A percentile compares a stretch with the other conserved stretches of the same genome.
These are phyloP conservation scores for Gossypium bickii DNA, from an alignment of 345 rosid genomes.

Conservation along the genomic window DNA sequence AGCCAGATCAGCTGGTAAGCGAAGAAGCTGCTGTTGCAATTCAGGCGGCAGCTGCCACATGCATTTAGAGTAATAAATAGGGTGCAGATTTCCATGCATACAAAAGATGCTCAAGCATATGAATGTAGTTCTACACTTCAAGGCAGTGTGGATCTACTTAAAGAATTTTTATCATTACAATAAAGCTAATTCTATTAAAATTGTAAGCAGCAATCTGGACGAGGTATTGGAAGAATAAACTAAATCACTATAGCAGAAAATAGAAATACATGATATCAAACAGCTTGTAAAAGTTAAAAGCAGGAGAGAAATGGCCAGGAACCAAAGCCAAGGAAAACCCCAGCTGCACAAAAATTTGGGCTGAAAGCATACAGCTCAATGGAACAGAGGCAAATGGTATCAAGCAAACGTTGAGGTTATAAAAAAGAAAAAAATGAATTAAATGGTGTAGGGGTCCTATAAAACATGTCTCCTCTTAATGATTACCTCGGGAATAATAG, in stretches of 20 bases:
- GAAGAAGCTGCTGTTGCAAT: slow-evolving; percentile 65
- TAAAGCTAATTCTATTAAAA: neutral
- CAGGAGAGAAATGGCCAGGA: neutral
- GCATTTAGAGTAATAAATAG: neutral
- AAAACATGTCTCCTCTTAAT: neutral
- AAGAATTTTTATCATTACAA: neutral
- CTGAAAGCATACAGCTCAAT: neutral
- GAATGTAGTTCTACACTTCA: neutral
- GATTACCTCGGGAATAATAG: slow-evolving; percentile 69
- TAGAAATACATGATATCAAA: neutral
- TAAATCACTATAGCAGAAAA: neutral
- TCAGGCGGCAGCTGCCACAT: slow-evolving; percentile 70
- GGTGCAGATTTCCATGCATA: neutral
- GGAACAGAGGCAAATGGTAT: neutral
- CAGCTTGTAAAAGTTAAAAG: neutral
- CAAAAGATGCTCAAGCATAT: neutral
- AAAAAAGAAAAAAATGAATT: neutral
- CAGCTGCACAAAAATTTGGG: neutral
- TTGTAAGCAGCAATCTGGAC: neutral
- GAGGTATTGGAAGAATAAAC: neutral
- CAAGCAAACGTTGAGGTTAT: neutral
- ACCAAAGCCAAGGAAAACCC: neutral
- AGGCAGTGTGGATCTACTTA: neutral
- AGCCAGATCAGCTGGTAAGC: slow-evolving; percentile 67
- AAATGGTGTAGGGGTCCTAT: neutral